Base-by-base conservation (phyloP, 306 rosid species). In the Sindora glabra region DNA sequence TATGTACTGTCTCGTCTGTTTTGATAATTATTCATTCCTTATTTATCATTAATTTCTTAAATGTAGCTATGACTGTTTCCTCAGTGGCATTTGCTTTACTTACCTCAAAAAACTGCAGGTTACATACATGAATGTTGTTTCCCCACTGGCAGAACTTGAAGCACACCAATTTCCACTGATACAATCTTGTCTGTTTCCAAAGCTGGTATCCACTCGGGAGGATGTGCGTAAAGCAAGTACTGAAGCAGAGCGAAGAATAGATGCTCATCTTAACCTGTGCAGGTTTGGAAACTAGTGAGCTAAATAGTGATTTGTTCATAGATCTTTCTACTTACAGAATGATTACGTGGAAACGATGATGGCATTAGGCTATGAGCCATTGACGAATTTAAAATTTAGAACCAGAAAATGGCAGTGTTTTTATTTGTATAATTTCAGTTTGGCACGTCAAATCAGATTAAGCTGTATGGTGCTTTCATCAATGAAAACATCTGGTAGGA, bases 241-340 rank as follows among this genome's bases (percentile, higher is more conserved):
- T 0, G 95, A 89, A 81, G 99, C 96, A 10, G 99, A 86, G 73
- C 80, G 80, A 74, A 89, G 80, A 78, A 78, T 92, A 53, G 99
- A 92, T 69, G 84, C 75, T 21, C 95, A 92, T 79, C 56, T 73
- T 56, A 81, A 76, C 58, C 11, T 26, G 17, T 89, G 95, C 99
- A 92, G 96, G 99, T 92, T 60, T 29, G n/a, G n/a, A n/a, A n/a
- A n/a, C n/a, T n/a, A n/a, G n/a, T n/a, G n/a, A n/a, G n/a, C n/a
- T n/a, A n/a, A n/a, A n/a, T n/a, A n/a, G n/a, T n/a, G n/a, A n/a
- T n/a, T n/a, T n/a, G n/a, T n/a, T n/a, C n/a, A n/a, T n/a, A n/a
- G n/a, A n/a, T n/a, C n/a, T n/a, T n/a, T n/a, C n/a, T n/a, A n/a
- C n/a, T n/a, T n/a, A n/a, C n/a, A n/a, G n/a, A n/a, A n/a, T n/a